These are phyloP conservation scores for Apiospora malaysiana DNA, from an alignment of 2,329 filamentous ascomycete genomes.

Conservation along the genomic window DNA sequence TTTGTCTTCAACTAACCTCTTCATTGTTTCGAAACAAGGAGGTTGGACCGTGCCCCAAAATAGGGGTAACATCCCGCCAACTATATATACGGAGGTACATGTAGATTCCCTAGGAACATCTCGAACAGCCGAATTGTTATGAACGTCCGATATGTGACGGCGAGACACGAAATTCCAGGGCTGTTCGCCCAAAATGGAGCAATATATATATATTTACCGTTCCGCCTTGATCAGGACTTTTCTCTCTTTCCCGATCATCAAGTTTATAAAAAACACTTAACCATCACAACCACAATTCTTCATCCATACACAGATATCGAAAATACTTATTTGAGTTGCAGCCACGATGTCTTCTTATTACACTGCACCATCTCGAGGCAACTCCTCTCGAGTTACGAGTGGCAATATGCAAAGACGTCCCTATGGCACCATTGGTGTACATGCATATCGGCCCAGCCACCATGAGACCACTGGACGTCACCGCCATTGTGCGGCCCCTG, in stretches of 20 bases:
- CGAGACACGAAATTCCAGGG: not conserved
- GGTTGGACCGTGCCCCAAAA: not conserved
- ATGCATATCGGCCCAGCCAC: not conserved
- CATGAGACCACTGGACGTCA: not conserved
- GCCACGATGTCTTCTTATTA: not conserved
- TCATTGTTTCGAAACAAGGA: not conserved
- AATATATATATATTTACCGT: not conserved
- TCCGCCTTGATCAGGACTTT: not conserved
- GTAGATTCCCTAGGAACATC: not conserved
- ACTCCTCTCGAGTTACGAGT: not conserved
- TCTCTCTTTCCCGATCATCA: not conserved
- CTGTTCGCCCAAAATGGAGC: not conserved
- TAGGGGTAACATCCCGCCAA: not conserved
- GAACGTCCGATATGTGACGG: not conserved
- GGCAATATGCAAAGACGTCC: not conserved
- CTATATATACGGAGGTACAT: not conserved
- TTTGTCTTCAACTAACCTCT: not conserved
- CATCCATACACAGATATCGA: too few species aligned
- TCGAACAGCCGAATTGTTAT: not conserved
- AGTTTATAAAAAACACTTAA: not conserved
- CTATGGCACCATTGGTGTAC: not conserved
- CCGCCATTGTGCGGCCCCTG: too few species aligned
- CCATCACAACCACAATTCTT: not conserved
- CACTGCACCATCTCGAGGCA: not conserved
- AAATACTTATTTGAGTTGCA: not conserved